Evolutionary conservation across 768 basidiomycete species (phyloP).

Genomic region (Termitomyces sp.): DNA sequence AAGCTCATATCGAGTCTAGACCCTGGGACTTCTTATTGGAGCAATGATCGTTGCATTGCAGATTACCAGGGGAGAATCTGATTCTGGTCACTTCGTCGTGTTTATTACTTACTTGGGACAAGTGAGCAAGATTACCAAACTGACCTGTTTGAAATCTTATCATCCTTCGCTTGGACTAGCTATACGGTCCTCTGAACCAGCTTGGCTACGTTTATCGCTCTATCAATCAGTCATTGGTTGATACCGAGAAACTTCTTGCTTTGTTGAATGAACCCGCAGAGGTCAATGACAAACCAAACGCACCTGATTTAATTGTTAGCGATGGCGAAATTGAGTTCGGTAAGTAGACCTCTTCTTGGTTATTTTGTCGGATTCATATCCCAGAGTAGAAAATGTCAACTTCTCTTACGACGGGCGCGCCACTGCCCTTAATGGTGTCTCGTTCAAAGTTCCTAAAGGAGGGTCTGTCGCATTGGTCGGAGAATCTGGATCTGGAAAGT

Average conservation of each 20-base stretch:
- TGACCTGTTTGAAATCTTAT: neutral
- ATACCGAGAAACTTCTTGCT: slow-evolving; percentile 80
- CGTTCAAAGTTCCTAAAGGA: slow-evolving; percentile 85
- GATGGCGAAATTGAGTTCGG: slow-evolving; percentile 87
- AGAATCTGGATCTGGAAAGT: slow-evolving; percentile 78
- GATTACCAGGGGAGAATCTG: slow-evolving; percentile 47
- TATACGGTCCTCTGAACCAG: slow-evolving; percentile 72
- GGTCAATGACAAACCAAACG: slow-evolving; percentile 74
- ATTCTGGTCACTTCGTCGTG: slow-evolving; percentile 63
- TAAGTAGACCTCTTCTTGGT: slow-evolving; percentile 18
- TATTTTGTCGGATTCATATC: neutral
- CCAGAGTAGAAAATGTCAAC: slow-evolving; percentile 67
- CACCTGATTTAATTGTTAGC: slow-evolving; percentile 64
- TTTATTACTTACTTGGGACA: slow-evolving; percentile 82
- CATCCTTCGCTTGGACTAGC: slow-evolving; percentile 25
- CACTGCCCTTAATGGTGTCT: slow-evolving; percentile 69
- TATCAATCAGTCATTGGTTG: slow-evolving; percentile 70
- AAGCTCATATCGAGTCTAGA: slow-evolving; percentile 31
- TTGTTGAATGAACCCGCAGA: slow-evolving; percentile 80
- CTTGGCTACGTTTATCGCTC: slow-evolving; percentile 77
- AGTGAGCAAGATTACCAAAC: slow-evolving; percentile 28
- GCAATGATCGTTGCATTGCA: slow-evolving; percentile 72
- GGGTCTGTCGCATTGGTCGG: slow-evolving; percentile 88
- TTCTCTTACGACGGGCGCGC: slow-evolving; percentile 80
- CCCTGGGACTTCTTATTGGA: slow-evolving; percentile 76